Evolutionary conservation across 2,329 filamentous ascomycete species (phyloP).

Genomic region (Fusarium domesticum): DNA sequence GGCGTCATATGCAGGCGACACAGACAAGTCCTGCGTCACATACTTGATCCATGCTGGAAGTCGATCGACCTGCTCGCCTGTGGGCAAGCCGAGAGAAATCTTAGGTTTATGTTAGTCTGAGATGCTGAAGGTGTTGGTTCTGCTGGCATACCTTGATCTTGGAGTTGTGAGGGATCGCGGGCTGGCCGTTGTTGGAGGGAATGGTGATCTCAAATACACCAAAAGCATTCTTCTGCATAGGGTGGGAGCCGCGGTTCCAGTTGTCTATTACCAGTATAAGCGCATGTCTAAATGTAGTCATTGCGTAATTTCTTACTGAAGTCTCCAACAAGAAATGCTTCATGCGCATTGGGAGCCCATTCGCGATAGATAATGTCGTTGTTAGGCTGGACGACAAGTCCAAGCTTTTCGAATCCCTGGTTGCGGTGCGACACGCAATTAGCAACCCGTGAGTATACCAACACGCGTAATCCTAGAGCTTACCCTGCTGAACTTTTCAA

Average conservation of each 20-base stretch:
- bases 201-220: conserved; percentile 84
- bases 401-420: conserved; percentile 82
- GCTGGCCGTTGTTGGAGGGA: conserved; percentile 67
- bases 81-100: conserved; percentile 80
- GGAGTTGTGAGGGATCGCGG: conserved; percentile 85
- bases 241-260: conserved; percentile 80
- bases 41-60: conserved; percentile 97
- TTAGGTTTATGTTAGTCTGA: conserved; percentile 34
- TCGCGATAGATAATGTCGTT: conserved; percentile 89
- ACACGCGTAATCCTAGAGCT: conserved; percentile 18
- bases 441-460: not conserved
- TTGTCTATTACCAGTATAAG: conserved; percentile 56
- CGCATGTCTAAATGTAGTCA: not conserved
- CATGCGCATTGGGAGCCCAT: conserved; percentile 88
- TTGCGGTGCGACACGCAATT: not conserved
- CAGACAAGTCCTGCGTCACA: conserved; percentile 85
- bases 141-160: conserved; percentile 83
- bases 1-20: conserved; percentile 91
- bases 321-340: conserved; percentile 86
- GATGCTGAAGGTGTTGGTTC: not conserved
- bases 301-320: conserved; percentile 64
- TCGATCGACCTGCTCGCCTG: conserved; percentile 78
- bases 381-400: conserved; percentile 76
- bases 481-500: conserved; percentile 88
- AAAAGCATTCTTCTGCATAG: conserved; percentile 82